These are phyloP conservation scores for Wickerhamomyces sp. DNA, from an alignment of 1,139 yeast genomes.

Conservation along the genomic window DNA sequence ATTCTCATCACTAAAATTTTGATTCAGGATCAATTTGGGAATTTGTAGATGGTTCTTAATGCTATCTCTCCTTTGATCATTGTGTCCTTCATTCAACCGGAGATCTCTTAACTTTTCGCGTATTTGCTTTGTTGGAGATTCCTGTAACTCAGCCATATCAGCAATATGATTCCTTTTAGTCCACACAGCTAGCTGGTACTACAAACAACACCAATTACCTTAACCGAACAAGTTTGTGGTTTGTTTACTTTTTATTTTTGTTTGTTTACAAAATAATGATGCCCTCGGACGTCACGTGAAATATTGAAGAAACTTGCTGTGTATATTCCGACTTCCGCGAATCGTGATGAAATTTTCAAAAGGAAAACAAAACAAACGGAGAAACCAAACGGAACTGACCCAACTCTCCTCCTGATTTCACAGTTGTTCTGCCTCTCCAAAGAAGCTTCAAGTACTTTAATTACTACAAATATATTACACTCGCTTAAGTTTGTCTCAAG, in stretches of 20 bases:
- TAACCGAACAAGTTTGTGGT: background rate
- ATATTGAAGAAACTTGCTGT: background rate
- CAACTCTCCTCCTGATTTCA: no score
- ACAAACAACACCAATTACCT: background rate
- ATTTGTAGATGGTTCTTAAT: slow-evolving; percentile 12
- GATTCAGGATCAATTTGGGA: slow-evolving; percentile 50
- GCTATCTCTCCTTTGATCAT: slow-evolving; percentile 1
- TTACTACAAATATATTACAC: no score
- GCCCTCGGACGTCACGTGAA: background rate
- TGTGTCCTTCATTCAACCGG: slow-evolving; percentile 1
- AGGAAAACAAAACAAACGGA: no score
- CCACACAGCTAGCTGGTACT: background rate
- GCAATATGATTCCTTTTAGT: background rate
- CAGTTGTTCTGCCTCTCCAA: no score
- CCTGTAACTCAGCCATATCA: background rate
- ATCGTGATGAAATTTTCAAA: no score
- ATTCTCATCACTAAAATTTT: slow-evolving; percentile 40
- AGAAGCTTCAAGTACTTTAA: no score
- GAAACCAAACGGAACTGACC: no score
- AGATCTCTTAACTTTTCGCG: slow-evolving; percentile 12
- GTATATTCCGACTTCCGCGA: background rate
- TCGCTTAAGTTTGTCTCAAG: no score
- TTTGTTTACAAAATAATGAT: background rate
- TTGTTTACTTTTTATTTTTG: background rate
- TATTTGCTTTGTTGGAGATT: slow-evolving; percentile 13